These are phyloP conservation scores for Saccharomyces hybrid DNA, from an alignment of 1,139 yeast genomes.

Conservation along the genomic window DNA sequence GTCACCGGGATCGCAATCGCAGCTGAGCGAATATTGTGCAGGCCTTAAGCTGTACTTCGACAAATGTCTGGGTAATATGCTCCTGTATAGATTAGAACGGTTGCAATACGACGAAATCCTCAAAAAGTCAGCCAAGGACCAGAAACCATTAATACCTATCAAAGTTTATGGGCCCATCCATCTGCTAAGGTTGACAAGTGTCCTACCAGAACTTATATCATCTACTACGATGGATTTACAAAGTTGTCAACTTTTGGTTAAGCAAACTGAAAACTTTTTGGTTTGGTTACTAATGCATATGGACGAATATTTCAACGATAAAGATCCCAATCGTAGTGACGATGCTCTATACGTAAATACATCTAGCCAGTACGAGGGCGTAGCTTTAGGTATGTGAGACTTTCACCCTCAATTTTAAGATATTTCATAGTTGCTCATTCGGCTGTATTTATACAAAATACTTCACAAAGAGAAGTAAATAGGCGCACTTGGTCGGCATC, in stretches of 20 bases:
- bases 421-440: background rate
- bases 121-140: slow-evolving; percentile 13
- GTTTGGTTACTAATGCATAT: slow-evolving; percentile 23
- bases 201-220: slow-evolving; percentile 73
- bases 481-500: too few species aligned
- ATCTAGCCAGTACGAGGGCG: slow-evolving; percentile 32
- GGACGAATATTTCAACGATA: slow-evolving; percentile 10
- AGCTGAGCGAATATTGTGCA: slow-evolving; percentile 55
- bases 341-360: slow-evolving; percentile 25
- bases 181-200: slow-evolving; percentile 61
- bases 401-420: background rate
- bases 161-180: slow-evolving; percentile 74
- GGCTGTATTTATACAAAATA: background rate
- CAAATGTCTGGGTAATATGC: slow-evolving; percentile 58
- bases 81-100: slow-evolving; percentile 79
- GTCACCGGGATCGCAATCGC: slow-evolving; percentile 43
- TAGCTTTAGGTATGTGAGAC: slow-evolving; percentile 28
- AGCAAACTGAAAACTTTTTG: slow-evolving; percentile 24
- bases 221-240: slow-evolving; percentile 77
- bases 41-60: slow-evolving; percentile 78
- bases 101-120: slow-evolving; percentile 63
- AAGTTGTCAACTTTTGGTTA: slow-evolving; percentile 35
- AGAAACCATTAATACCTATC: slow-evolving; percentile 25
- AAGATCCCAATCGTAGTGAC: slow-evolving; percentile 8
- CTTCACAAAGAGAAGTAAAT: background rate